These are phyloP conservation scores for Zygotorulaspora chibaensis DNA, from an alignment of 805 yeast species.

Conservation along the genomic window DNA sequence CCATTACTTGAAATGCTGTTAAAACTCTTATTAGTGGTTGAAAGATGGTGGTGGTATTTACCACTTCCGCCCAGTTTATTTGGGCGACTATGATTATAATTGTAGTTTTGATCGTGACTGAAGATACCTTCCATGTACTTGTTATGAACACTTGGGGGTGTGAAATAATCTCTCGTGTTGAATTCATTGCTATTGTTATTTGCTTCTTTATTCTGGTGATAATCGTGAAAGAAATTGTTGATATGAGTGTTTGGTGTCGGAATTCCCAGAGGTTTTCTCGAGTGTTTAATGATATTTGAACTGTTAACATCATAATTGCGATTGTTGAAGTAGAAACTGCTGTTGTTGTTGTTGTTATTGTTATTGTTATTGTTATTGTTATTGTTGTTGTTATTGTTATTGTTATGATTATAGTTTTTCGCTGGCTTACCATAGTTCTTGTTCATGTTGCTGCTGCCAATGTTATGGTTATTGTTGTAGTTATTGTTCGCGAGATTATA, in stretches of 20 bases:
- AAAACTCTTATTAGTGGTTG: slow-evolving; percentile 2
- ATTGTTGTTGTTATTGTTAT: slow-evolving; percentile 8
- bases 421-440: slow-evolving; percentile 6
- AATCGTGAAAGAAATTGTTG: slow-evolving; percentile 38
- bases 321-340: slow-evolving; percentile 13
- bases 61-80: slow-evolving; percentile 10
- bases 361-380: slow-evolving; percentile 11
- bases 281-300: slow-evolving; percentile 30
- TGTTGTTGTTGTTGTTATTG: slow-evolving; percentile 12
- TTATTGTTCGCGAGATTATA: slow-evolving; percentile 9
- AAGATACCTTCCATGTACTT: slow-evolving; percentile 65
- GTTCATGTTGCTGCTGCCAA: slow-evolving; percentile 3
- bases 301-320: slow-evolving; percentile 22
- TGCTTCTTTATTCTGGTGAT: slow-evolving; percentile 22
- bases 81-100: slow-evolving; percentile 26
- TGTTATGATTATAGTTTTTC: slow-evolving; percentile 11
- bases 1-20: not conserved
- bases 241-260: slow-evolving; percentile 53
- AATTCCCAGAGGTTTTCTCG: slow-evolving; percentile 59
- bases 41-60: slow-evolving; percentile 10
- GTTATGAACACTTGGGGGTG: slow-evolving; percentile 69
- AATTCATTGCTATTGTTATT: slow-evolving; percentile 31
- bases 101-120: slow-evolving; percentile 37
- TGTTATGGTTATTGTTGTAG: slow-evolving; percentile 9
- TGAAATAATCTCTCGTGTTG: slow-evolving; percentile 68